phyloP scores from a whole-genome alignment of 2,329 filamentous ascomycete species.

The Ambrosiella beaveri region DNA sequence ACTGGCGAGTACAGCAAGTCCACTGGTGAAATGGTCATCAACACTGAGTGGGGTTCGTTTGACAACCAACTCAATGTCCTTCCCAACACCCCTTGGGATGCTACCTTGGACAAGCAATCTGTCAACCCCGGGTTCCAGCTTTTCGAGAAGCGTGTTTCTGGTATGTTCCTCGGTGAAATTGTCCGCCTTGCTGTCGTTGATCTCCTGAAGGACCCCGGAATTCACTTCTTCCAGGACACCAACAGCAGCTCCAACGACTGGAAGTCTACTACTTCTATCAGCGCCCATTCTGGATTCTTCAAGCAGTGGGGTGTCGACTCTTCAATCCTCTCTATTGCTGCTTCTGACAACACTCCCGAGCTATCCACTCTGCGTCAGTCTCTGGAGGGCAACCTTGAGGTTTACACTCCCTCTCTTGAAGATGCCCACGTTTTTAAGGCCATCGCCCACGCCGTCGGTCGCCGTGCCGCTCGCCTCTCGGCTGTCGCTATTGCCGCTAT shows the following conservation, averaged over 20 bases:
- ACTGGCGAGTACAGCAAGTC: constrained; percentile 55
- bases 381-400: constrained; percentile 57
- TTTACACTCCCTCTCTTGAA: constrained; percentile 60
- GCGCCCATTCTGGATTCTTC: constrained; percentile 48
- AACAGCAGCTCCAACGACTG: constrained; percentile 55
- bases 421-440: constrained; percentile 80
- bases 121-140: constrained; percentile 92
- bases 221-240: constrained; percentile 59
- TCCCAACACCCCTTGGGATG: constrained; percentile 71
- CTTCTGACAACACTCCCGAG: constrained; percentile 58
- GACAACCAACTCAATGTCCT: constrained; percentile 84
- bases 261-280: constrained; percentile 52
- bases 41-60: constrained; percentile 97
- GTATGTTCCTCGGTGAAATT: constrained; percentile 96
- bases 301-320: constrained; percentile 83
- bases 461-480: constrained; percentile 71
- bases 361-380: constrained; percentile 58
- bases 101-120: constrained; percentile 57
- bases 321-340: constrained; percentile 71
- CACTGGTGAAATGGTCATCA: constrained; percentile 91
- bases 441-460: constrained; percentile 67
- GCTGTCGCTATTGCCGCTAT: constrained; percentile 78
- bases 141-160: constrained; percentile 96
- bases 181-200: constrained; percentile 59
- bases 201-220: constrained; percentile 48